Percentiles rank a stretch among this genome's conserved stretches.
phyloP scores from a whole-genome alignment of 164 flowering plant genomes.

The Annona squamosa region DNA sequence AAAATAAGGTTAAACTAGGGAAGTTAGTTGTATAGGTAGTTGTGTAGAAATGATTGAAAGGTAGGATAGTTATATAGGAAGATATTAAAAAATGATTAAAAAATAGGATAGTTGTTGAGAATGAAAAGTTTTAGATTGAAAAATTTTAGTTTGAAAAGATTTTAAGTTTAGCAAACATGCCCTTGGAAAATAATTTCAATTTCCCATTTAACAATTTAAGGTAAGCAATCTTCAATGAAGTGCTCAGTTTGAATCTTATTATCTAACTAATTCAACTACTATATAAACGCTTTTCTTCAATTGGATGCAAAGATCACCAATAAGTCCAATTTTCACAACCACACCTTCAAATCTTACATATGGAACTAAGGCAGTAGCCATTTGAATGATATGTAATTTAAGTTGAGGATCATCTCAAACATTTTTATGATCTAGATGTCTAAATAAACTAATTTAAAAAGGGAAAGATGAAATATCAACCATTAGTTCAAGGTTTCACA shows the following conservation, averaged over 20 bases:
- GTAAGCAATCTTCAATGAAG: slow-evolving; percentile 75
- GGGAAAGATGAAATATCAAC: background rate
- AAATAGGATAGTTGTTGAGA: too few species aligned
- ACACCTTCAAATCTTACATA: slow-evolving; percentile 47
- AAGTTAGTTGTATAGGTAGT: too few species aligned
- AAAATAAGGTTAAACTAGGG: too few species aligned
- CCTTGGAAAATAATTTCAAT: slow-evolving; percentile 2
- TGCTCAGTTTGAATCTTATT: slow-evolving; percentile 54
- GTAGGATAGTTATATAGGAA: too few species aligned
- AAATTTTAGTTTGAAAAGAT: too few species aligned
- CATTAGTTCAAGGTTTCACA: background rate
- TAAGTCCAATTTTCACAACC: slow-evolving; percentile 55
- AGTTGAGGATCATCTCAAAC: slow-evolving; percentile 59
- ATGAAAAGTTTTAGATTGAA: too few species aligned
- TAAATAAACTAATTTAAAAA: slow-evolving; percentile 4
- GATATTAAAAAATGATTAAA: too few species aligned
- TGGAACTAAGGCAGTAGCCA: slow-evolving; percentile 58
- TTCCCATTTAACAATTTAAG: slow-evolving; percentile 86
- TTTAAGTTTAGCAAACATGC: too few species aligned
- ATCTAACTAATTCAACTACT: slow-evolving; percentile 47
- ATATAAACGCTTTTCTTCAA: slow-evolving; percentile 84
- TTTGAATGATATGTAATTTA: slow-evolving; percentile 58
- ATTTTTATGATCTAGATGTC: slow-evolving; percentile 93
- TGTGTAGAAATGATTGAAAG: too few species aligned
- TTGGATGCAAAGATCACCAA: slow-evolving; percentile 81